Conservation (phyloP, 1,284 basidiomycete species). For the Cutaneotrichosporon dermatis region DNA sequence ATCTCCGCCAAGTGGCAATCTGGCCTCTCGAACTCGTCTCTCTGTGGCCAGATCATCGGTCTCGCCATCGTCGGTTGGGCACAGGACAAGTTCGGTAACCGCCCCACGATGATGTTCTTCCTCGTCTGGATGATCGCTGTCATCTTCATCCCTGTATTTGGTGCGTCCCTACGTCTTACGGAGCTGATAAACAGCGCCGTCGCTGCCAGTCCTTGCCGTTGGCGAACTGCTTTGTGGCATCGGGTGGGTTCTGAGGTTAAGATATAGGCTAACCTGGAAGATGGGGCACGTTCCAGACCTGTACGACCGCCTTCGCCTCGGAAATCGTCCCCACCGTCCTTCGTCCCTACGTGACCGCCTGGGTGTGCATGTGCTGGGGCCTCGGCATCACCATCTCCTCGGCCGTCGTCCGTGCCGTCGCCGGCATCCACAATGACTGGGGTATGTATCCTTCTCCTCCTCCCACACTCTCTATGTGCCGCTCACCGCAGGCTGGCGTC, state of each 20-base stretch:
- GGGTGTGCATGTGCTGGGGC: slow-evolving; percentile 54
- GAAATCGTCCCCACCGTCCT: slow-evolving; percentile 53
- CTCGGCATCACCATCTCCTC: slow-evolving; percentile 49
- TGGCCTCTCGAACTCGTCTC: slow-evolving; percentile 43
- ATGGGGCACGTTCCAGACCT: not conserved
- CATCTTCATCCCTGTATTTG: slow-evolving; percentile 43
- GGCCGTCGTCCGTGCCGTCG: slow-evolving; percentile 48
- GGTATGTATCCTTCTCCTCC: slow-evolving; percentile 18
- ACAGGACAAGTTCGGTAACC: slow-evolving; percentile 45
- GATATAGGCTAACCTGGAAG: slow-evolving; percentile 33
- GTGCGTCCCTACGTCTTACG: slow-evolving; percentile 29
- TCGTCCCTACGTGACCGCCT: slow-evolving; percentile 52
- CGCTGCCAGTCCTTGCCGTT: slow-evolving; percentile 16
- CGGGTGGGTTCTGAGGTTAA: not conserved
- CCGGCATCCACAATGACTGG: slow-evolving; percentile 36
- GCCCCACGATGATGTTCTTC: slow-evolving; percentile 38
- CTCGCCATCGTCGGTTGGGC: slow-evolving; percentile 30
- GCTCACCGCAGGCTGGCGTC: slow-evolving; percentile 40
- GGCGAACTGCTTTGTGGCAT: slow-evolving; percentile 24
- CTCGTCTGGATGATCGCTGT: slow-evolving; percentile 32
- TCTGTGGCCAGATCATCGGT: slow-evolving; percentile 35
- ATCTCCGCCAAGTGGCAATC: slow-evolving; percentile 49
- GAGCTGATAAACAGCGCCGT: not conserved
- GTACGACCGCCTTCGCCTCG: slow-evolving; percentile 51
- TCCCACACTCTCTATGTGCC: slow-evolving; percentile 16